Base-by-base conservation (phyloP, 768 basidiomycete species). In the Ephemerocybe angulata region DNA sequence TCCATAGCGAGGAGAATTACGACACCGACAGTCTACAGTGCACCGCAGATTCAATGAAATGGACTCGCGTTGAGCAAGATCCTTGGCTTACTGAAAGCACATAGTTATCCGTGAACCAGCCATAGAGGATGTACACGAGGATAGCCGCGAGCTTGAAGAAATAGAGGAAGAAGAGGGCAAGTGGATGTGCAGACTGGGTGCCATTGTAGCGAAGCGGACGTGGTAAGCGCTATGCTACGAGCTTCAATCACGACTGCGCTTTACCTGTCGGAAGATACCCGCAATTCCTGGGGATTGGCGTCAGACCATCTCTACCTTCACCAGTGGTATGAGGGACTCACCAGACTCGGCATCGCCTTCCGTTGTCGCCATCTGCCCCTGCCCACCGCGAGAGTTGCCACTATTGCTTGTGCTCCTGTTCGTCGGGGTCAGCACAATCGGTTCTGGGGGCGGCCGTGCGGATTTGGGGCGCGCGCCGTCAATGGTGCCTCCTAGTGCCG, bases 1-100 rank as follows among this genome's bases (percentile, higher is more conserved):
- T 99, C 97, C 83, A 96, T 88, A 0, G 95, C 90, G 24, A 99
- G 82, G 15, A 99, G 76, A 1, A 98, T 86, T 21, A 98, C 97
- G 0, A 98, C 96, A 8, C 83, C 70, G 3, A 99, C 95, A 24
- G 94, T 96, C 78, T 79, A 46, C 19, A 13, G 41, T 8, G n/a
- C 4, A 19, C 15, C 49, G n/a, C 30, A 22, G 54, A 27, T 59
- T 28, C 43, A 30, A 6, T 27, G 50, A 40, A 44, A 21, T 17
- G 22, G 38, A 52, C n/a, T n/a, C 6, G 5, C 41, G 7, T 6
- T 41, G 22, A 19, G 41, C n/a, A n/a, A n/a, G n/a, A n/a, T n/a
- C n/a, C n/a, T 28, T 71, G 27, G 63, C 91, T 62, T 56, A 96
- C 94, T 43, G 93, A 93, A 58, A 98, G 79, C 21, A 99, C 95